Conservation (phyloP, 768 basidiomycete species). For the Lentinula aciculospora region DNA sequence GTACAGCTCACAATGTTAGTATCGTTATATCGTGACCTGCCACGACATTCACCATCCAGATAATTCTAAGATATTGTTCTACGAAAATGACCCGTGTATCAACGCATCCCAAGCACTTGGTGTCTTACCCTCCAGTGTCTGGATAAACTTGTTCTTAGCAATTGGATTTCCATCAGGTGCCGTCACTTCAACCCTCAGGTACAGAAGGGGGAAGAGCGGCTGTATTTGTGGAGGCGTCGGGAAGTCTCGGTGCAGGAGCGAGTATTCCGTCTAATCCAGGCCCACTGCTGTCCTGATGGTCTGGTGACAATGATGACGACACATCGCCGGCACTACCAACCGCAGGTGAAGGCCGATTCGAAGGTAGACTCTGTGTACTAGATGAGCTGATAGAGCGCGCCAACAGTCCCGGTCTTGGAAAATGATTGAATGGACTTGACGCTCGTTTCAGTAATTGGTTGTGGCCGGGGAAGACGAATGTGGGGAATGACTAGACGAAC, state of each 20-base stretch:
- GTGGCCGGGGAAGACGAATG: not conserved
- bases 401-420: not conserved
- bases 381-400: not conserved
- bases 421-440: slow-evolving; percentile 2
- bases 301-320: not conserved
- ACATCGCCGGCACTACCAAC: not conserved
- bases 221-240: not conserved
- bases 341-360: not conserved
- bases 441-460: not conserved
- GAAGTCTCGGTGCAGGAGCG: not conserved
- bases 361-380: not conserved
- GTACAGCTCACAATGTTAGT: too few relatives aligned
- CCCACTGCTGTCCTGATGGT: not conserved
- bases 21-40: too few relatives aligned
- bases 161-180: not conserved
- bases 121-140: slow-evolving; percentile 5
- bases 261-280: not conserved
- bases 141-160: not conserved
- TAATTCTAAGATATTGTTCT: too few relatives aligned
- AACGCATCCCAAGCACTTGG: slow-evolving; percentile 3
- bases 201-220: not conserved
- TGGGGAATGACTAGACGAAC: not conserved
- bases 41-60: too few relatives aligned
- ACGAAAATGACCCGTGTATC: slow-evolving; percentile 6
- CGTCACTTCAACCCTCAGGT: not conserved